phyloP scores from a whole-genome alignment of 768 basidiomycete genomes.

The Coprinopsis strossmayeri region DNA sequence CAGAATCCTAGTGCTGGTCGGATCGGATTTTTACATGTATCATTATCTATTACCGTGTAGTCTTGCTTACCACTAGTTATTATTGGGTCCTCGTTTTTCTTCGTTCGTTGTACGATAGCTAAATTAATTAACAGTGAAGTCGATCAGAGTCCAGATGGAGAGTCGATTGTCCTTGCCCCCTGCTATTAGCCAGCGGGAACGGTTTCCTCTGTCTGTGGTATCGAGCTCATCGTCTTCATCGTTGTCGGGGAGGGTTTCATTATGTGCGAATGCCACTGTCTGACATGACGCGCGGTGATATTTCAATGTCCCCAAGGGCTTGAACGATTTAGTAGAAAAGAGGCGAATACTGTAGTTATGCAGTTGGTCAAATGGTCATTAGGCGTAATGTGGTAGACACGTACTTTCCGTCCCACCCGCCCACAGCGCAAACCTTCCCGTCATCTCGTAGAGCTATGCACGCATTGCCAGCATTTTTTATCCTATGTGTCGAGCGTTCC shows the following conservation, averaged over 20 bases:
- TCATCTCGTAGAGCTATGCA: conserved; percentile 70
- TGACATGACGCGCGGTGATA: conserved; percentile 82
- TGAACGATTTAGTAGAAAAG: conserved; percentile 75
- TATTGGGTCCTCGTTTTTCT: background rate
- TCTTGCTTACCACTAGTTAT: too few relatives aligned
- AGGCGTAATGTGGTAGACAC: conserved; percentile 23
- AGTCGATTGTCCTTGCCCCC: conserved; percentile 67
- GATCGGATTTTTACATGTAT: background rate
- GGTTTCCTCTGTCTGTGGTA: conserved; percentile 33
- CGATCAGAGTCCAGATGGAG: conserved; percentile 64
- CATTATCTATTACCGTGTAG: conserved; percentile 1
- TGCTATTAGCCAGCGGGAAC: conserved; percentile 55
- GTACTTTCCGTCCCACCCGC: conserved; percentile 93
- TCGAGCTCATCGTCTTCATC: conserved; percentile 51
- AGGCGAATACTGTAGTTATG: conserved; percentile 61
- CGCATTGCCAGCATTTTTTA: conserved; percentile 76
- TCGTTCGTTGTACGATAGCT: background rate
- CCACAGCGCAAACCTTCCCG: conserved; percentile 77
- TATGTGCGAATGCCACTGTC: conserved; percentile 58
- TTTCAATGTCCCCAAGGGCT: conserved; percentile 73
- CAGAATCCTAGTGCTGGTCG: too few relatives aligned
- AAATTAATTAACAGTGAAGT: too few relatives aligned
- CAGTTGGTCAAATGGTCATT: too few relatives aligned
- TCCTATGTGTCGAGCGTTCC: conserved; percentile 38
- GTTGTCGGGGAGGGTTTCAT: conserved; percentile 13